A percentile compares a stretch with the other conserved stretches of the same genome.
phyloP scores from a whole-genome alignment of 306 rosid species.

The Corylus heterophylla region DNA sequence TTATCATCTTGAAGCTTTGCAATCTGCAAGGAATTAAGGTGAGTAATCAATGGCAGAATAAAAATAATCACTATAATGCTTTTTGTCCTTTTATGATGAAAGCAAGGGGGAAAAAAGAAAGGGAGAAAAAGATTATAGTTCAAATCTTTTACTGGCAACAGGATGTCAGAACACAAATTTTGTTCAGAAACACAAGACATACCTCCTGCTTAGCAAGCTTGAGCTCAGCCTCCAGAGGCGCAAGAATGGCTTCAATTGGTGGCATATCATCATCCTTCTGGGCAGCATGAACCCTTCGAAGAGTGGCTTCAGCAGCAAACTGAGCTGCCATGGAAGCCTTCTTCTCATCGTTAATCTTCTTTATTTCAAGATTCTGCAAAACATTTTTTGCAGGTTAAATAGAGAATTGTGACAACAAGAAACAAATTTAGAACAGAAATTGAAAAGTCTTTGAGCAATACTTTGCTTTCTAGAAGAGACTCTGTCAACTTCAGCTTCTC shows the following conservation, averaged over 20 bases:
- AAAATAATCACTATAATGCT: conserved; percentile 4
- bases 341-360: conserved; percentile 99
- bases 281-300: conserved; percentile 98
- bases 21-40: conserved; percentile 55
- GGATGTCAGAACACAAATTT: background rate
- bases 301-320: conserved; percentile 99
- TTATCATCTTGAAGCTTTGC: conserved; percentile 98
- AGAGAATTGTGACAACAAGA: conserved; percentile 11
- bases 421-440: conserved; percentile 14
- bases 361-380: conserved; percentile 95
- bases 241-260: conserved; percentile 98
- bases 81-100: background rate
- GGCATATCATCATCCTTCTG: conserved; percentile 99
- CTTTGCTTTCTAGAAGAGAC: conserved; percentile 95
- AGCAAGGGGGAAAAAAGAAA: background rate
- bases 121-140: background rate
- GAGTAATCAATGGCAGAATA: conserved; percentile 28
- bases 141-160: background rate
- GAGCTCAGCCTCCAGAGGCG: conserved; percentile 99
- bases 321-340: conserved; percentile 99
- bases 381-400: conserved; percentile 29
- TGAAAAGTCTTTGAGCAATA: conserved; percentile 40
- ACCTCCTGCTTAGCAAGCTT: conserved; percentile 99
- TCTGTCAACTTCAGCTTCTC: conserved; percentile 93
- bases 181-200: conserved; percentile 20